Conservation (phyloP, 257 asterid genomes). For the Catharanthus roseus region DNA sequence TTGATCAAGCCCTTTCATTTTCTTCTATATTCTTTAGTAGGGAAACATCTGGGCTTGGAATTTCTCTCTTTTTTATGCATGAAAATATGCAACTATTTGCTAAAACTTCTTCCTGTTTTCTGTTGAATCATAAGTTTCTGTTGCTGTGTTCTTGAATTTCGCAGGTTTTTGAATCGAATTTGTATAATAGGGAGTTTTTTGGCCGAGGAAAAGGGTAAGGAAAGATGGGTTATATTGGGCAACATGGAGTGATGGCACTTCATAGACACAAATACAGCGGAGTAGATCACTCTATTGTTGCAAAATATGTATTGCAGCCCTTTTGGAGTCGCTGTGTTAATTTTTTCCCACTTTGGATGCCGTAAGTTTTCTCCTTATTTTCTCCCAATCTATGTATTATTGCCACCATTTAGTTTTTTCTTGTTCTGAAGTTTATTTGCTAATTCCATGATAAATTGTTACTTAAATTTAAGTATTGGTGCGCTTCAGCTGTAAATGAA, state of each 20-base stretch:
- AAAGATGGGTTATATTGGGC: slow-evolving; percentile 83
- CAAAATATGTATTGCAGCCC: slow-evolving; percentile 87
- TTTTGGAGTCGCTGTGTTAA: slow-evolving; percentile 79
- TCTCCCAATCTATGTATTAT: background rate
- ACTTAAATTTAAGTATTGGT: background rate
- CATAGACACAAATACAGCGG: slow-evolving; percentile 90
- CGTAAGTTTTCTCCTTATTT: slow-evolving; percentile 44
- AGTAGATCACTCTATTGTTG: slow-evolving; percentile 72
- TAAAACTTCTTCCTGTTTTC: background rate
- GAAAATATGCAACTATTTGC: background rate
- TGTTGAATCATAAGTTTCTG: background rate
- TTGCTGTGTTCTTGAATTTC: background rate
- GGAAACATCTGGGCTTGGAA: background rate
- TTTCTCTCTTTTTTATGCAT: background rate
- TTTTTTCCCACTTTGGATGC: slow-evolving; percentile 96
- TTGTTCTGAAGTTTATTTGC: background rate
- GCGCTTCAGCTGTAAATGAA: background rate
- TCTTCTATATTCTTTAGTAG: background rate
- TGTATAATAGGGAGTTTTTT: background rate
- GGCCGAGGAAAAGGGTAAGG: slow-evolving; percentile 2
- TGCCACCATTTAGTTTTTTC: background rate
- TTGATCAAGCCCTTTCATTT: background rate
- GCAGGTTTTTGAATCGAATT: background rate
- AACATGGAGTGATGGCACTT: slow-evolving; percentile 80
- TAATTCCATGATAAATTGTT: background rate